A percentile compares a stretch with the other conserved stretches of the same genome.
Conservation (phyloP, 1,284 basidiomycete genomes). For the Coriolopsis trogii region DNA sequence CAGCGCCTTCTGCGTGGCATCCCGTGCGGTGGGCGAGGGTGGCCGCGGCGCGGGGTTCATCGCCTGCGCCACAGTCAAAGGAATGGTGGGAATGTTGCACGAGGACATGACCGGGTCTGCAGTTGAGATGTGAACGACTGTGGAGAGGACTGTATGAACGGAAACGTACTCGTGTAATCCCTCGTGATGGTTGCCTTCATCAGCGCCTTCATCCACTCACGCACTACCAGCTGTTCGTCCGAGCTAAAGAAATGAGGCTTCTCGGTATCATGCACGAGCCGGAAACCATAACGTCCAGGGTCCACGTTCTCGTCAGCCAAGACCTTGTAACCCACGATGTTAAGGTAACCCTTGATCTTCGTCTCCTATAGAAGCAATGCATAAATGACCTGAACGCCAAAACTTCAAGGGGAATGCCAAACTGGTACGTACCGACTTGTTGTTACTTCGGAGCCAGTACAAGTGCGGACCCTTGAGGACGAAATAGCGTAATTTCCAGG, state of each 20-base stretch:
- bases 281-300: constrained; percentile 94
- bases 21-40: constrained; percentile 88
- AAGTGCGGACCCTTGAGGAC: constrained; percentile 93
- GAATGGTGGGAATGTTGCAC: constrained; percentile 97
- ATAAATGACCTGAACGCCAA: constrained; percentile 12
- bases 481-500: constrained; percentile 93
- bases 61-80: constrained; percentile 91
- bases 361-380: constrained; percentile 64
- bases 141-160: background rate
- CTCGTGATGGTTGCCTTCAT: constrained; percentile 98
- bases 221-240: constrained; percentile 80
- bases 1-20: constrained; percentile 87
- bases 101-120: constrained; percentile 93
- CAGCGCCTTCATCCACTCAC: constrained; percentile 99
- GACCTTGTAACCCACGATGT: constrained; percentile 92
- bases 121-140: constrained; percentile 1
- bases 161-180: constrained; percentile 80
- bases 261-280: constrained; percentile 88
- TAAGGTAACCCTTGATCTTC: constrained; percentile 94
- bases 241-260: constrained; percentile 92
- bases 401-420: background rate
- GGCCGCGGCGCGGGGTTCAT: constrained; percentile 96
- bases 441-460: constrained; percentile 81
- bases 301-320: constrained; percentile 91
- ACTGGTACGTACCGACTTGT: constrained; percentile 56